phyloP scores from a whole-genome alignment of 2,329 filamentous ascomycete genomes.

The Amphichorda felina region DNA sequence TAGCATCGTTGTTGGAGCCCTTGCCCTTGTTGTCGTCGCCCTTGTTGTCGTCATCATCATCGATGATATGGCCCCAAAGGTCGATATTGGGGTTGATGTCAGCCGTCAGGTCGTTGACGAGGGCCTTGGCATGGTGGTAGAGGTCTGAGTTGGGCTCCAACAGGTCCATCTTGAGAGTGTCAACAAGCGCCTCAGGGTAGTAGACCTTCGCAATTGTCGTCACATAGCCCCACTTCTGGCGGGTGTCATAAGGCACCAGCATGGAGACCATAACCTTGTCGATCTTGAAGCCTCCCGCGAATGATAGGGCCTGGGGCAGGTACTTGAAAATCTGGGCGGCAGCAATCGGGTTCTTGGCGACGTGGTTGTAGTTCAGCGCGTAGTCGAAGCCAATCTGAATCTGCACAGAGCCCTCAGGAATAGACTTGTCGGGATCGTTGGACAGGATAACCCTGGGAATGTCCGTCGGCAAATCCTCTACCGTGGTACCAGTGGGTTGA shows the following conservation, averaged over 20 bases:
- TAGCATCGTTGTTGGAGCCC: slow-evolving; percentile 25
- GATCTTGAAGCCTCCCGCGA: slow-evolving; percentile 44
- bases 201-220: slow-evolving; percentile 61
- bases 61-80: slow-evolving; percentile 15
- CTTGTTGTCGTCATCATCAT: slow-evolving; percentile 23
- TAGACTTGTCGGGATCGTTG: slow-evolving; percentile 35
- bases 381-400: slow-evolving; percentile 80
- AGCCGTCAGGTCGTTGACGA: slow-evolving; percentile 61
- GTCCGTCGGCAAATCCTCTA: slow-evolving; percentile 47
- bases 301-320: slow-evolving; percentile 58
- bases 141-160: slow-evolving; percentile 59
- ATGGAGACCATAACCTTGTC: slow-evolving; percentile 54
- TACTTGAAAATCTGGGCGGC: slow-evolving; percentile 77
- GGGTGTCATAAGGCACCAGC: slow-evolving; percentile 68
- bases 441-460: slow-evolving; percentile 70
- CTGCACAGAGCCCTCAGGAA: slow-evolving; percentile 53
- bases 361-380: slow-evolving; percentile 73
- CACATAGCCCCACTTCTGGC: slow-evolving; percentile 57
- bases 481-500: slow-evolving; percentile 24
- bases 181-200: slow-evolving; percentile 60
- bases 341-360: slow-evolving; percentile 58
- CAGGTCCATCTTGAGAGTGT: slow-evolving; percentile 56
- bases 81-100: slow-evolving; percentile 74
- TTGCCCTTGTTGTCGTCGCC: slow-evolving; percentile 17
- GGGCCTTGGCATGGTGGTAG: slow-evolving; percentile 56